Evolutionary conservation across 176 grass and related monocot species (phyloP).

Genomic region (Musa acuminata): DNA sequence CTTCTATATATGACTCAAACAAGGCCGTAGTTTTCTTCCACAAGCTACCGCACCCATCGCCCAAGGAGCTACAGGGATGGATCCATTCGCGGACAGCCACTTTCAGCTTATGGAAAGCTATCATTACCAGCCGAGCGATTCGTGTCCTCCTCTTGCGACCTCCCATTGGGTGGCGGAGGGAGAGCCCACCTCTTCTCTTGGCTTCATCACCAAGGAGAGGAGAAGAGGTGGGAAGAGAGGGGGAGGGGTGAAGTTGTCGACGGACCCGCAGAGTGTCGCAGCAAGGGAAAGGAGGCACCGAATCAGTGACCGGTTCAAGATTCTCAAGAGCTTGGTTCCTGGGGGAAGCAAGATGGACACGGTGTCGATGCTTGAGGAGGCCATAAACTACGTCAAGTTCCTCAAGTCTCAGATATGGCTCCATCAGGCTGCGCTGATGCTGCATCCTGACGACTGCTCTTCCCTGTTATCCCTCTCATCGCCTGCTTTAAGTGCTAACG

Average conservation of each 20-base stretch:
- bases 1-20: not conserved
- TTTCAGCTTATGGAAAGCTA: not conserved
- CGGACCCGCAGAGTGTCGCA: slow-evolving; percentile 93
- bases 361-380: slow-evolving; percentile 93
- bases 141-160: no score
- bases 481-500: no score
- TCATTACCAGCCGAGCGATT: not conserved
- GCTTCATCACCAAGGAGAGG: no score
- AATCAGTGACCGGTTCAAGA: slow-evolving; percentile 81
- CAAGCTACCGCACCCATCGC: not conserved
- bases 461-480: not conserved
- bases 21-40: not conserved
- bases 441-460: not conserved
- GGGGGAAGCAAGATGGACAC: slow-evolving; percentile 98
- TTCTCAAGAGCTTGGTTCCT: slow-evolving; percentile 33
- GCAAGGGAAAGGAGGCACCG: slow-evolving; percentile 73
- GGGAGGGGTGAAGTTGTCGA: slow-evolving; percentile 44
- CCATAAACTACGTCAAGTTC: slow-evolving; percentile 98
- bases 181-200: no score
- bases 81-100: not conserved
- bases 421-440: slow-evolving; percentile 31
- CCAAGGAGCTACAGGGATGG: not conserved
- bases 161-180: no score
- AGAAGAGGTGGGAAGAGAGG: not conserved
- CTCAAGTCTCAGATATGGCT: slow-evolving; percentile 81